A percentile compares a stretch with the other conserved stretches of the same genome.
These are phyloP conservation scores for Syzygium jambos DNA, from an alignment of 345 rosid species.

Conservation along the genomic window DNA sequence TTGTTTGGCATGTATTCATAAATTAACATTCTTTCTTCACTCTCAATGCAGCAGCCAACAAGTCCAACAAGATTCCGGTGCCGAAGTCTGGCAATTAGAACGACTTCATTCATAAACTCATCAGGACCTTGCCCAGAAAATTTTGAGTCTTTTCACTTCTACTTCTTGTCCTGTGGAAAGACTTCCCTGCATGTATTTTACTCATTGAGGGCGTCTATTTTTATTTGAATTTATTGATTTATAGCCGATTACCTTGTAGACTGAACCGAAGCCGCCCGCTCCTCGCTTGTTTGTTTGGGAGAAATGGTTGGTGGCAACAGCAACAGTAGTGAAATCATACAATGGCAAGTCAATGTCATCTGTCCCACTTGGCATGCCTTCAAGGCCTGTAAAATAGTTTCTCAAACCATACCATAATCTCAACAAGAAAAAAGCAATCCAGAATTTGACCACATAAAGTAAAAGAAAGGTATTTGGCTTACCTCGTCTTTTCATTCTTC, in stretches of 20 bases:
- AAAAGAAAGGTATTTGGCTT: not conserved
- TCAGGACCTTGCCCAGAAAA: too few relatives aligned
- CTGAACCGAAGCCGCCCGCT: constrained; percentile 41
- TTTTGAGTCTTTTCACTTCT: not conserved
- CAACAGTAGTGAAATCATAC: constrained; percentile 19
- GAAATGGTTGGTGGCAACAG: constrained; percentile 29
- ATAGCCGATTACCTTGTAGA: constrained; percentile 16
- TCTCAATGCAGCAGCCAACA: too few relatives aligned
- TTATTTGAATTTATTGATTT: not conserved
- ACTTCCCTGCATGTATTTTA: not conserved
- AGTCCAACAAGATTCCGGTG: too few relatives aligned
- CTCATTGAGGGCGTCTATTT: not conserved
- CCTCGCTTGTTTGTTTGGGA: constrained; percentile 26
- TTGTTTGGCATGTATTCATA: too few relatives aligned
- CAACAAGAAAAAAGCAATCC: not conserved
- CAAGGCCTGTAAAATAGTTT: not conserved
- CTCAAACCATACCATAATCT: not conserved
- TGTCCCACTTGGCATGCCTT: not conserved
- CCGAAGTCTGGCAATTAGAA: too few relatives aligned
- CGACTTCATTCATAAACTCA: too few relatives aligned
- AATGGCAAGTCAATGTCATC: constrained; percentile 13
- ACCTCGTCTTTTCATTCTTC: not conserved
- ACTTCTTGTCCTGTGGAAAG: not conserved
- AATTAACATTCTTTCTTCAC: too few relatives aligned
- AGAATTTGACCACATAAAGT: not conserved